Conservation (phyloP, 2,329 filamentous ascomycete genomes). For the Sclerotinia trifoliorum region DNA sequence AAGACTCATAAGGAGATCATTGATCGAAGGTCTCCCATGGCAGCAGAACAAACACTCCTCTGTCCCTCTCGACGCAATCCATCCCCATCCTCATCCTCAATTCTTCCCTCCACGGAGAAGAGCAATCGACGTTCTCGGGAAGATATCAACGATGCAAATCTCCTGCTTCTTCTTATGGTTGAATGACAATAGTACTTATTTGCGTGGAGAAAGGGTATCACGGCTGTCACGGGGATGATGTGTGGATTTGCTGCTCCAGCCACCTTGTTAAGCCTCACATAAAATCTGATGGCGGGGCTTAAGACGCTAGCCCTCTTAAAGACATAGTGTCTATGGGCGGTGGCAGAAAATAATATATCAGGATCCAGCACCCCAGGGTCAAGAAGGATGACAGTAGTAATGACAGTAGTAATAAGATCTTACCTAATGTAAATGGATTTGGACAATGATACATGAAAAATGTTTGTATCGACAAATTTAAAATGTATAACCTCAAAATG, state of each 20-base stretch:
- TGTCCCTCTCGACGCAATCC: background rate
- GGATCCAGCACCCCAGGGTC: background rate
- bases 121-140: background rate
- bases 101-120: background rate
- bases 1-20: conserved; percentile 6
- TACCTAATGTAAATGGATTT: background rate
- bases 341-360: background rate
- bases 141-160: conserved; percentile 4
- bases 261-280: background rate
- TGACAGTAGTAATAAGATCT: background rate
- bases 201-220: background rate
- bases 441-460: background rate
- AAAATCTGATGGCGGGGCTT: background rate
- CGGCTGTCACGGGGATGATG: background rate
- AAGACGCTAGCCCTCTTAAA: background rate
- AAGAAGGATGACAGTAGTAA: background rate
- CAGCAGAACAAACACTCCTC: background rate
- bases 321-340: background rate
- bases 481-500: background rate
- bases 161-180: conserved; percentile 14
- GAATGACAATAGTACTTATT: background rate
- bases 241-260: background rate
- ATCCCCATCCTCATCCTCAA: background rate
- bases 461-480: background rate
- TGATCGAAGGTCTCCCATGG: background rate